phyloP scores from a whole-genome alignment of 331 rosid genomes.

The Arachis monticola region DNA sequence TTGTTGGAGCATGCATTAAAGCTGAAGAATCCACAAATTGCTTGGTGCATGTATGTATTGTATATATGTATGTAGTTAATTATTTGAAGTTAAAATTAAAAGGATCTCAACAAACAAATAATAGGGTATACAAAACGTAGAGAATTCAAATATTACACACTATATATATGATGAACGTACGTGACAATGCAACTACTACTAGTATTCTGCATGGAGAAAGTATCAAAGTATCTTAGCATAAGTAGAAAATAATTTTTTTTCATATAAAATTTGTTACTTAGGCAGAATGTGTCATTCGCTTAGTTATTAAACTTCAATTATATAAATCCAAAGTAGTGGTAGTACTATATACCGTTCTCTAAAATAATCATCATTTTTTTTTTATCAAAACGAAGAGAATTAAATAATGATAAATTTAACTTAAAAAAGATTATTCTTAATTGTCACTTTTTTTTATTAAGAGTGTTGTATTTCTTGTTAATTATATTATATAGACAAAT shows the following conservation, averaged over 20 bases:
- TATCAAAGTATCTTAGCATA: background rate
- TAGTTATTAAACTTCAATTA: too few species aligned
- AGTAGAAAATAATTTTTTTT: background rate
- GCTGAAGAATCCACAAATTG: background rate
- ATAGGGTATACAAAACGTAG: background rate
- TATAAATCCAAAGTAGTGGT: background rate
- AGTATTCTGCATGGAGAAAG: background rate
- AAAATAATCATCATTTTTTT: too few species aligned
- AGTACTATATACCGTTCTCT: too few species aligned
- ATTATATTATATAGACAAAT: too few species aligned
- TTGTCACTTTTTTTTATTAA: too few species aligned
- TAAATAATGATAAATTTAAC: too few species aligned
- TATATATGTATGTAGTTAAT: background rate
- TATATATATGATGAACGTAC: background rate
- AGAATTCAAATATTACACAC: background rate
- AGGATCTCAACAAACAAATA: background rate
- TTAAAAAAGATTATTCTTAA: too few species aligned
- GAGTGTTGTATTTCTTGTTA: too few species aligned
- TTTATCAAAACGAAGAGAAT: too few species aligned
- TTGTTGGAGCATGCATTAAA: too few species aligned
- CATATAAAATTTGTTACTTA: background rate
- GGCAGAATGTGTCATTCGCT: background rate
- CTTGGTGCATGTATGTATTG: background rate
- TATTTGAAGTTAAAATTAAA: background rate
- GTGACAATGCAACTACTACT: background rate